Base-by-base conservation (phyloP, 306 rosid genomes). In the Acacia confusa region DNA sequence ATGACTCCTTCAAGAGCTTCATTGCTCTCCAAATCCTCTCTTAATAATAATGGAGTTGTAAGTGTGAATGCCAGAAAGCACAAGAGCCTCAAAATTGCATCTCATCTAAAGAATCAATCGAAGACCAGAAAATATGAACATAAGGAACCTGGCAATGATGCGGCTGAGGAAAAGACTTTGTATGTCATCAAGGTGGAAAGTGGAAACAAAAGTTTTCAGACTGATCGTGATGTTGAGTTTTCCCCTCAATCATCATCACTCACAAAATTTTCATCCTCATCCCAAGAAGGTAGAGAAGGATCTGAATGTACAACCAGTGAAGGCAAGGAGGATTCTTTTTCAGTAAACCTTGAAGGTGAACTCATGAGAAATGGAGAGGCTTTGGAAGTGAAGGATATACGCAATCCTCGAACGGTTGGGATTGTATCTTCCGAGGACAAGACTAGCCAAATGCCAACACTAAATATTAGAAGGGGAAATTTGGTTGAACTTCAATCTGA, bases 391-490 rank as follows among this genome's bases (percentile, higher is more conserved):
- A 68, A 68, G 52, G 73, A 10, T 24, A n/a, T 8, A 36, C 4
- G 27, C 47, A 4, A 34, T 14, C 72, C 47, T 17, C 44, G 17
- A 7, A 38, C 0, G 48, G 48, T 9, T 69, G 24, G 24, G 44
- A 65, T 34, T 17, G 24, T 32, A 32, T 65, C 44, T 65, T 65
- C 70, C 32, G 24, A 65, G 10, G 44, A 65, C 24, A 86, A 82
- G 85, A 90, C 57, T 68, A 57, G 61, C 47, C 84, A 88, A 64
- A 72, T 84, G 70, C 70, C 38, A 43, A 85, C 87, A 63, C 47
- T 88, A 3, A 93, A 84, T 81, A 91, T 92, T 83, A 86, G 91
- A 82, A 87, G 90, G 84, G 98, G 97, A 58, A 95, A 76, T 79
- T 82, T 89, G 50, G 78, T 93, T 70, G 97, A 88, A 61, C 38